A percentile compares a stretch with the other conserved stretches of the same genome.
Conservation (phyloP, 2,329 filamentous ascomycete species). For the Myriosclerotinia scirpicola region DNA sequence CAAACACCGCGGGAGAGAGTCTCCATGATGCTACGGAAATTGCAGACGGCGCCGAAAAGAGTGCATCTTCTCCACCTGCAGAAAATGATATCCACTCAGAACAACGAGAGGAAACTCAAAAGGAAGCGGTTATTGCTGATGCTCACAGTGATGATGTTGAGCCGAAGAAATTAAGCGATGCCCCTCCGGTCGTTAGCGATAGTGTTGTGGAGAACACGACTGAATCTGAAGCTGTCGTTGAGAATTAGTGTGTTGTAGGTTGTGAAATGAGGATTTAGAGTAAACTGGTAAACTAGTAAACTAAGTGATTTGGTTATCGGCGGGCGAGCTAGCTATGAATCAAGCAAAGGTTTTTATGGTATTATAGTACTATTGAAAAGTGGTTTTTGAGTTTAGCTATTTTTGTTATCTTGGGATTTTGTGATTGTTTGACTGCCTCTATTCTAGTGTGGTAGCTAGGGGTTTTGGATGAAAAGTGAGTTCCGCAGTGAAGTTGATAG, state of each 20-base stretch:
- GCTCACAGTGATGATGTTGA: conserved; percentile 23
- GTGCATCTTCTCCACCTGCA: conserved; percentile 24
- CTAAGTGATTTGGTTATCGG: neutral
- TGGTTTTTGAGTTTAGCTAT: neutral
- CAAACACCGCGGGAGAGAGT: conserved; percentile 34
- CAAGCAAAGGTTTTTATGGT: neutral
- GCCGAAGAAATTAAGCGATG: conserved; percentile 28
- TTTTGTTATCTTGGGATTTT: neutral
- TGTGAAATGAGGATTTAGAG: neutral
- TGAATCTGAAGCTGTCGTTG: conserved; percentile 23
- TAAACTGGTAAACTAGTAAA: neutral
- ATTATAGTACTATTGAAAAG: neutral
- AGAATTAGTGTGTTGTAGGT: conserved; percentile 26
- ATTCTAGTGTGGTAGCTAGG: too few relatives aligned
- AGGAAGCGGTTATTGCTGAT: conserved; percentile 22
- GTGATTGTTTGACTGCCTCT: neutral
- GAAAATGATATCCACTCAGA: conserved; percentile 27
- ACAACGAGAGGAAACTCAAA: conserved; percentile 28
- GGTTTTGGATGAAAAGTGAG: too few relatives aligned
- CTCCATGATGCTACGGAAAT: conserved; percentile 32
- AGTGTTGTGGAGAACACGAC: conserved; percentile 12
- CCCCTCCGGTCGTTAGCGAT: conserved; percentile 25
- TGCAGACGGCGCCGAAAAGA: conserved; percentile 25
- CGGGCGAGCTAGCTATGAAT: neutral
- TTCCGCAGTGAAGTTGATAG: too few relatives aligned